Evolutionary conservation across 2,329 filamentous ascomycete genomes (phyloP).

Genomic region (Neonectria faginata): DNA sequence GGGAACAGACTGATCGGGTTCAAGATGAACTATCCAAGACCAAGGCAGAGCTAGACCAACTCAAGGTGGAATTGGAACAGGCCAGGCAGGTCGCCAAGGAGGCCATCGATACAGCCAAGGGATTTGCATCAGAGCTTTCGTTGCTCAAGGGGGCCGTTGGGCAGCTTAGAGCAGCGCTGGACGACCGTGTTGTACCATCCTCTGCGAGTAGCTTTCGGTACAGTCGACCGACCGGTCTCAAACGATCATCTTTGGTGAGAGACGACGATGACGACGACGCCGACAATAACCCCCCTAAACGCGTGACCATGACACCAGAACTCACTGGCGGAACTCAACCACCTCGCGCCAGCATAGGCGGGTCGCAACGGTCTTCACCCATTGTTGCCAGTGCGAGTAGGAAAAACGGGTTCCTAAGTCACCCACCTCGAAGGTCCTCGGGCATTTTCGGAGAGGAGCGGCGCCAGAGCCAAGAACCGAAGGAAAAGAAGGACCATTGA

Average conservation of each 20-base stretch:
- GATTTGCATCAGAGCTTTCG: constrained; percentile 48
- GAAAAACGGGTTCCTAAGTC: constrained; percentile 18
- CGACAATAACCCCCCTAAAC: constrained; percentile 38
- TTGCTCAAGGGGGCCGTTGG: constrained; percentile 50
- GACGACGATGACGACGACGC: constrained; percentile 30
- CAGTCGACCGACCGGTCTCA: constrained; percentile 33
- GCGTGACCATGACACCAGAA: constrained; percentile 42
- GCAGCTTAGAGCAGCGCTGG: constrained; percentile 46
- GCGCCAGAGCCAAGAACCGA: constrained; percentile 5
- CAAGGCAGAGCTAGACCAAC: constrained; percentile 40
- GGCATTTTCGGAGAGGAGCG: constrained; percentile 14
- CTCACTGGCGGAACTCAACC: constrained; percentile 29
- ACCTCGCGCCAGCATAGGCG: constrained; percentile 21
- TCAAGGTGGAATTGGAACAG: constrained; percentile 38
- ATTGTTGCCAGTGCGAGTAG: constrained; percentile 22
- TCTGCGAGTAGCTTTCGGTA: constrained; percentile 26
- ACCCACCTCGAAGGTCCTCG: constrained; percentile 24
- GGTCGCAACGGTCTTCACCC: constrained; percentile 37
- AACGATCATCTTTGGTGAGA: constrained; percentile 32
- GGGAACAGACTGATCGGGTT: constrained; percentile 17
- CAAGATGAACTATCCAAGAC: constrained; percentile 40
- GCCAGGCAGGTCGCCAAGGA: constrained; percentile 43
- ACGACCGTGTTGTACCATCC: constrained; percentile 37
- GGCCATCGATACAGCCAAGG: constrained; percentile 39
- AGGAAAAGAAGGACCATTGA: background rate